A percentile compares a stretch with the other conserved stretches of the same genome.
Conservation (phyloP, 2,329 filamentous ascomycete species). For the Dendrostoma leiphaemia region DNA sequence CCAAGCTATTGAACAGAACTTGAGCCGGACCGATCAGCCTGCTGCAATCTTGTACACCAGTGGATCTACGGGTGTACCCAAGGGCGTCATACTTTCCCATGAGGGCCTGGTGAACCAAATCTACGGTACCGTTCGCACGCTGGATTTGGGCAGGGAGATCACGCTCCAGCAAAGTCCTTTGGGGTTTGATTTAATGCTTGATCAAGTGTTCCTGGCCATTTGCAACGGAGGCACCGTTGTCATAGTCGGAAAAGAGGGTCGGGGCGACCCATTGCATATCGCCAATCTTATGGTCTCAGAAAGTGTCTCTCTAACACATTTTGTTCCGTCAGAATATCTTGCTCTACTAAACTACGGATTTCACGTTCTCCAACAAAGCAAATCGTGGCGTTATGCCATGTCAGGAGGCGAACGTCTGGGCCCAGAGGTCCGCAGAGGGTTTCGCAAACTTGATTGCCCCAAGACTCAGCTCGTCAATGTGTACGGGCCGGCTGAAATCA, state of each 20-base stretch:
- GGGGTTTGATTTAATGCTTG: slow-evolving; percentile 38
- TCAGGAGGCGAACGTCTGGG: neutral
- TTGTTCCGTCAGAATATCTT: slow-evolving; percentile 37
- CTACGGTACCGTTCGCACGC: too few relatives aligned
- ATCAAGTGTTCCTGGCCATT: slow-evolving; percentile 28
- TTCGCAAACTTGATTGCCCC: neutral
- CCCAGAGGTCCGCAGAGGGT: neutral
- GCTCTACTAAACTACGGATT: neutral
- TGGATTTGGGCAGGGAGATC: too few relatives aligned
- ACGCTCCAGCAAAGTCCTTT: slow-evolving; percentile 34
- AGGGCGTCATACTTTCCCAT: slow-evolving; percentile 37
- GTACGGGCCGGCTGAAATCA: slow-evolving; percentile 1
- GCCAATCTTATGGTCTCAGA: slow-evolving; percentile 29
- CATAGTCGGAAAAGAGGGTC: slow-evolving; percentile 24
- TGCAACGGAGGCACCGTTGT: slow-evolving; percentile 27
- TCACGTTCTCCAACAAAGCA: neutral
- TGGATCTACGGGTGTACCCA: slow-evolving; percentile 34
- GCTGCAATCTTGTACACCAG: slow-evolving; percentile 33
- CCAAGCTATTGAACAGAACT: too few relatives aligned
- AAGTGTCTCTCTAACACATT: slow-evolving; percentile 31
- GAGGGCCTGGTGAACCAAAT: slow-evolving; percentile 27
- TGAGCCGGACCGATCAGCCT: slow-evolving; percentile 6
- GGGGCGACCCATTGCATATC: slow-evolving; percentile 33
- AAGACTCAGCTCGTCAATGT: neutral
- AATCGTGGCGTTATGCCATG: neutral